Evolutionary conservation across 768 basidiomycete species (phyloP).

Genomic region (Tylopilus balloui): DNA sequence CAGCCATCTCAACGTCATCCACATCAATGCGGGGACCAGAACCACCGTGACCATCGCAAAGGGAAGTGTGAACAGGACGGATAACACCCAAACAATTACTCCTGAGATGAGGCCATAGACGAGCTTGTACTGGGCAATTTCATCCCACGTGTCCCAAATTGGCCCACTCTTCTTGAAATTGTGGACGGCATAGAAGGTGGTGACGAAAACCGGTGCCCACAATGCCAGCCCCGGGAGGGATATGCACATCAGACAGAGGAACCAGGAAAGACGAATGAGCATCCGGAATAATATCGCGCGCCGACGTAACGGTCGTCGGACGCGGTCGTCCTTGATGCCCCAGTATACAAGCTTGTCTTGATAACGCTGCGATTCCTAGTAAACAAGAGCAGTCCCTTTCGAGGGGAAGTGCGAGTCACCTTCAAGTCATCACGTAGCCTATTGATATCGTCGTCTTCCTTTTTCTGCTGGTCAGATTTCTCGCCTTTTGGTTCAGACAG

Average conservation of each 20-base stretch:
- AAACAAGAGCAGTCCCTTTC: neutral
- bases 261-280: conserved; percentile 60
- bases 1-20: conserved; percentile 85
- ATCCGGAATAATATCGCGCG: conserved; percentile 59
- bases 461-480: conserved; percentile 22
- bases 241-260: conserved; percentile 54
- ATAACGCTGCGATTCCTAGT: conserved; percentile 46
- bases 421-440: conserved; percentile 53
- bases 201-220: conserved; percentile 75
- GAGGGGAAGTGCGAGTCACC: conserved; percentile 34
- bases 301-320: conserved; percentile 58
- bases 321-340: conserved; percentile 83
- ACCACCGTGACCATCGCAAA: conserved; percentile 53
- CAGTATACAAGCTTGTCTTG: conserved; percentile 64
- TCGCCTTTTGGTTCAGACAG: conserved; percentile 29
- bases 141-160: conserved; percentile 83
- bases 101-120: conserved; percentile 78
- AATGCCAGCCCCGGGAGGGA: conserved; percentile 75
- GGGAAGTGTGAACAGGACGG: conserved; percentile 58
- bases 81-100: conserved; percentile 56
- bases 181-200: conserved; percentile 64
- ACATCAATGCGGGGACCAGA: conserved; percentile 73
- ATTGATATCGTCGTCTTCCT: conserved; percentile 27
- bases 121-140: conserved; percentile 87
- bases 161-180: conserved; percentile 81